Evolutionary conservation across 1,284 basidiomycete genomes (phyloP), one percentile per base, ranked within the genome.

Genomic region (Melampsora abietis-canadensis): DNA sequence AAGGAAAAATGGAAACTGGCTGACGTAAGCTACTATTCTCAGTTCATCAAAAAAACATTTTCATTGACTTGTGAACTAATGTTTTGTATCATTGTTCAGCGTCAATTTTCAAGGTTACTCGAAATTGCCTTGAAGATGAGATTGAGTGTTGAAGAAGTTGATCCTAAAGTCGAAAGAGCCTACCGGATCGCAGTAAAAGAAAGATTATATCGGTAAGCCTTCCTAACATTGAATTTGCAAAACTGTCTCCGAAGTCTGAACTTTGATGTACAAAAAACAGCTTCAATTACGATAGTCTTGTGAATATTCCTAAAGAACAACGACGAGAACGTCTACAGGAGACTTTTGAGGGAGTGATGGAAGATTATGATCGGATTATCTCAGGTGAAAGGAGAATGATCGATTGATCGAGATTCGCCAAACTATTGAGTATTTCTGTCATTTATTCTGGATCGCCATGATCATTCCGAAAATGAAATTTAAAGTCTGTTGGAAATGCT

Each of bases 271-370:
- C 21, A 7, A n/a, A 54, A 54, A 54, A 76, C 37, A 57, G 61
- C 60, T 62, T 40, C 77, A 48, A 76, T 44, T 81, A 94, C 90
- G 93, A 96, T 84, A 86, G 90, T 70, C 85, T 97, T 67, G 88
- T 88, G 66, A 91, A 94, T 81, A 83, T 96, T 76, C 90, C 93
- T 68, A 89, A 90, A 78, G 85, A 89, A 66, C 94, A 98, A 81
- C 86, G 92, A 59, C 85, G 92, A 72, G 88, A 90, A 76, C 96
- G 94, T 81, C 84, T 98, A 64, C 90, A 95, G 81, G 92, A 95
- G 83, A 98, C 95, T 12, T 98, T 92, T 83, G 88, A 91, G 80
- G 89, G 86, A 76, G 92, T 98, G 17, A 84, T 86, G 68, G 88
- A 92, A 65, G 94, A 94, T 82, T 98, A 98, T 79, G 85, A 86